These are phyloP conservation scores for Miscanthus lutarioriparius DNA, from an alignment of 176 grass and related monocot genomes.

Conservation along the genomic window DNA sequence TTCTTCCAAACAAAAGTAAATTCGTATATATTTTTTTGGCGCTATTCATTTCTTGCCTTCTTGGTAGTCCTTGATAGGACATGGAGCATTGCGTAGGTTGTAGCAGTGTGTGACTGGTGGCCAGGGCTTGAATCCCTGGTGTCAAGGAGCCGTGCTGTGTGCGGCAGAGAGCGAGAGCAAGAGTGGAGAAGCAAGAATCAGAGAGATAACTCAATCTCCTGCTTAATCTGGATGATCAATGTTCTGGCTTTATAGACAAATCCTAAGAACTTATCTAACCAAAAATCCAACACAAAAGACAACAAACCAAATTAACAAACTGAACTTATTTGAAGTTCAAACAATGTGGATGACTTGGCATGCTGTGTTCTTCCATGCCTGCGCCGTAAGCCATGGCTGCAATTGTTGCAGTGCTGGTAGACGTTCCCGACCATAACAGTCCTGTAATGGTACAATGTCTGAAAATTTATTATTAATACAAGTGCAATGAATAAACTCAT, in stretches of 20 bases:
- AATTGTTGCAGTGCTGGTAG: not conserved
- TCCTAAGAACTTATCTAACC: not conserved
- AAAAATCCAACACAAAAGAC: not conserved
- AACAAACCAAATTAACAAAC: not conserved
- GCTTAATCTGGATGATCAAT: not conserved
- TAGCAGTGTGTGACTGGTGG: not conserved
- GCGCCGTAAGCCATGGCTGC: not conserved
- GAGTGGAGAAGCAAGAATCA: not conserved
- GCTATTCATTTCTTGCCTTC: not conserved
- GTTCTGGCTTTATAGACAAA: not conserved
- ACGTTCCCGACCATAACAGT: not conserved
- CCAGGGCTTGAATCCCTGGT: not conserved
- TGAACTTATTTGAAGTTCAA: not conserved
- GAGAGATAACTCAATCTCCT: not conserved
- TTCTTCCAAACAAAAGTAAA: conserved; percentile 9
- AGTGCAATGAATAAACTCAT: not conserved
- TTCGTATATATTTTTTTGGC: not conserved
- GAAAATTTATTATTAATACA: not conserved
- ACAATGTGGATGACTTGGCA: not conserved
- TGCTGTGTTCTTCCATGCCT: not conserved
- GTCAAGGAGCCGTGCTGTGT: not conserved
- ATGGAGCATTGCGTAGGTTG: not conserved
- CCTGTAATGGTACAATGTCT: not conserved
- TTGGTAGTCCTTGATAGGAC: not conserved
- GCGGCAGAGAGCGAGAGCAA: not conserved